These are phyloP conservation scores for Fusarium bulbicola DNA, from an alignment of 2,329 filamentous ascomycete genomes.

Conservation along the genomic window DNA sequence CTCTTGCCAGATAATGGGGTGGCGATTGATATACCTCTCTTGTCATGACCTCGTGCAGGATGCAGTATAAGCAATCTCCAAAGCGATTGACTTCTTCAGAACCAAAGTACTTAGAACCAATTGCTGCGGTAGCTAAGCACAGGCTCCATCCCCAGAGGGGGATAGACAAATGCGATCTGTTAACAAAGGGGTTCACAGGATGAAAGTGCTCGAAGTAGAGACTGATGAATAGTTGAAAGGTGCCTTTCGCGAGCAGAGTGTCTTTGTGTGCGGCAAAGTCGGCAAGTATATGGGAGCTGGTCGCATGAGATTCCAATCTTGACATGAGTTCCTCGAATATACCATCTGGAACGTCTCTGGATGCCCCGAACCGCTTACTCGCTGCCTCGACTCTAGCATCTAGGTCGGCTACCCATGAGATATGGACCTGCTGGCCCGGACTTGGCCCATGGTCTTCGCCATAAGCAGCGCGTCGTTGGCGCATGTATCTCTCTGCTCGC, in stretches of 20 bases:
- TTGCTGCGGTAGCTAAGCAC: background rate
- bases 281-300: background rate
- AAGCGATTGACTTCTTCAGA: background rate
- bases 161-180: background rate
- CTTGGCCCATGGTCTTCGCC: background rate
- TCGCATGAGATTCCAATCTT: background rate
- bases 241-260: background rate
- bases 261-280: background rate
- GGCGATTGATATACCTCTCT: background rate
- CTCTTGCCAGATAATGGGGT: rapidly evolving
- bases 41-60: background rate
- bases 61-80: background rate
- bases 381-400: background rate
- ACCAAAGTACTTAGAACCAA: background rate
- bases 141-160: background rate
- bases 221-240: background rate
- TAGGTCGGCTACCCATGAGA: background rate
- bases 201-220: background rate
- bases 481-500: background rate
- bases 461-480: background rate
- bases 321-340: background rate
- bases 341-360: background rate
- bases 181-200: background rate
- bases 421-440: background rate
- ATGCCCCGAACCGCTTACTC: rapidly evolving